phyloP scores from a whole-genome alignment of 73 alveolate genomes.

The Paraurostyla sp. region DNA sequence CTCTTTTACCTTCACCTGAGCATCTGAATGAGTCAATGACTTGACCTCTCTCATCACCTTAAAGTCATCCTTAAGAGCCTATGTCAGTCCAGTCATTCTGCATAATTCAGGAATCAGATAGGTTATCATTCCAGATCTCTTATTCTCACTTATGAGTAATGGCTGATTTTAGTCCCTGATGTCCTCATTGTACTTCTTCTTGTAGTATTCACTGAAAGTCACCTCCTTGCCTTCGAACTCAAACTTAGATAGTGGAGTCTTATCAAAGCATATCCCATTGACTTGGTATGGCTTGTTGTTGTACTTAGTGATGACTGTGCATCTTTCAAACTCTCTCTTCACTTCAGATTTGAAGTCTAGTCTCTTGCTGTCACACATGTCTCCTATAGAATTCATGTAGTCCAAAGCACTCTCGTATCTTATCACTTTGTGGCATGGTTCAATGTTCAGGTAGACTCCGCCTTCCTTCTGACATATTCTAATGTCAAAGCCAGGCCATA shows the following conservation, averaged over 20 bases:
- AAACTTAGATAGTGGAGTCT: conserved; percentile 50
- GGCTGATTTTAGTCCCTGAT: conserved; percentile 63
- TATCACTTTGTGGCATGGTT: conserved; percentile 73
- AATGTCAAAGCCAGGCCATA: conserved; percentile 77
- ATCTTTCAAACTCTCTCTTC: conserved; percentile 27
- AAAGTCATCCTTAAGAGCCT: conserved; percentile 31
- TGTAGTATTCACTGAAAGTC: conserved; percentile 63
- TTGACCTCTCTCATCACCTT: conserved; percentile 64
- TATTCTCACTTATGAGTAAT: conserved; percentile 22
- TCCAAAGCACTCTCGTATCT: conserved; percentile 67
- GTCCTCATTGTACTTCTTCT: conserved; percentile 55
- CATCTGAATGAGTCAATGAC: conserved; percentile 28
- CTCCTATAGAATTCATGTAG: conserved; percentile 13
- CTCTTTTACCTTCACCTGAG: conserved; percentile 52
- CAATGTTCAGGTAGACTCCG: conserved; percentile 68
- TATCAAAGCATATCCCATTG: conserved; percentile 60
- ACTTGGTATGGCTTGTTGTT: conserved; percentile 73
- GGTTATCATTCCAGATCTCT: conserved; percentile 53
- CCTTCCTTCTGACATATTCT: conserved; percentile 38
- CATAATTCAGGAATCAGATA: conserved; percentile 74
- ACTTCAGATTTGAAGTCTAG: conserved; percentile 25
- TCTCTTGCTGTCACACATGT: conserved; percentile 9
- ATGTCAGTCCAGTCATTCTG: conserved; percentile 71
- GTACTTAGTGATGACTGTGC: conserved; percentile 66
- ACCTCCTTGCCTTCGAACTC: conserved; percentile 56